Evolutionary conservation across 2,329 filamentous ascomycete species (phyloP).

Genomic region (Calcarisporium arbuscula): DNA sequence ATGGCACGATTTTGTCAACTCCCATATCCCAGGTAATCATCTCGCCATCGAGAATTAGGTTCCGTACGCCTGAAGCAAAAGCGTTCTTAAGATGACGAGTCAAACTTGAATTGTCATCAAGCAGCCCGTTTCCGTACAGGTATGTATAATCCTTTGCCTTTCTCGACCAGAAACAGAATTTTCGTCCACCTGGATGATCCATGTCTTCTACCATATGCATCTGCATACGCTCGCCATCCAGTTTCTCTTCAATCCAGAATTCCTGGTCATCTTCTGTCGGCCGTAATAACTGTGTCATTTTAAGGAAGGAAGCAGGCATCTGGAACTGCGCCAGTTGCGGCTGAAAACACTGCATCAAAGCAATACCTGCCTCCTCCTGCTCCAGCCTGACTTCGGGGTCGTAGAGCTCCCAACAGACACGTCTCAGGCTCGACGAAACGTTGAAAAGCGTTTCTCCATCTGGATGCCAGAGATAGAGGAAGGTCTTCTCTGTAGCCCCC

Average conservation of each 20-base stretch:
- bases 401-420: constrained; percentile 90
- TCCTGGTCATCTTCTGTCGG: constrained; percentile 63
- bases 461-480: constrained; percentile 77
- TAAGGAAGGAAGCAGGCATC: constrained; percentile 68
- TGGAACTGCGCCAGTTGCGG: constrained; percentile 93
- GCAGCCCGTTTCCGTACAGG: constrained; percentile 73
- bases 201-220: constrained; percentile 80
- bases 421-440: constrained; percentile 80
- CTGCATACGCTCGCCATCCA: constrained; percentile 96
- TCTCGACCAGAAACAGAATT: constrained; percentile 86
- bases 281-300: constrained; percentile 64
- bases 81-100: constrained; percentile 74
- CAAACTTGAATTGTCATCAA: constrained; percentile 68
- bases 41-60: constrained; percentile 89
- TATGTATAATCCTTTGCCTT: constrained; percentile 97
- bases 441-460: constrained; percentile 76
- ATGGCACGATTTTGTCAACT: constrained; percentile 76
- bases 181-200: constrained; percentile 58
- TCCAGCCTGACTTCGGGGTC: constrained; percentile 68
- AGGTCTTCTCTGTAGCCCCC: constrained; percentile 78
- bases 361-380: constrained; percentile 66
- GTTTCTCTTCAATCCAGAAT: constrained; percentile 97
- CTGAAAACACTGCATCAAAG: constrained; percentile 91
- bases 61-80: constrained; percentile 71
- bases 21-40: constrained; percentile 98